Evolutionary conservation across 2,329 filamentous ascomycete genomes (phyloP), one percentile per base, ranked within the genome.

Genomic region (Sphaerostilbella broomeana): DNA sequence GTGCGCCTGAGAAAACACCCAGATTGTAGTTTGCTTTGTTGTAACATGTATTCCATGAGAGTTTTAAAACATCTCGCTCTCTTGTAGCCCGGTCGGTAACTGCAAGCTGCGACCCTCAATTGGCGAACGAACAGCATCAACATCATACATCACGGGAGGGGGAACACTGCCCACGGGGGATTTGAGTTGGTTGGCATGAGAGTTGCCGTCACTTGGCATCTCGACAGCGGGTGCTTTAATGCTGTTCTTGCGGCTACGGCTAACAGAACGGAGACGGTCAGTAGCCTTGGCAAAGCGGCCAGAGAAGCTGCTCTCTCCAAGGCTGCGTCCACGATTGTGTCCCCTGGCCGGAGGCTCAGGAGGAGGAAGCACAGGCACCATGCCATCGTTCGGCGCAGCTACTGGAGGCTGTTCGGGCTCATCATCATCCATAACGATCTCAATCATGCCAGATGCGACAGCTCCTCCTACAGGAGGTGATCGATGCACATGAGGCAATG

Each of bases 351-450:
- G 68, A 4, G 67, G 70, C 2, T 62, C 63, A 2, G 67, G 71
- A 1, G 68, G 57, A 11, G 68, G 55, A 27, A 72, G 58, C 45
- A 70, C 61, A 6, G 69, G 67, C 2, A 72, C 64, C 27, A 57
- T 62, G 27, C 58, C 55, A 43, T 72, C 69, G 33, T 64, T 62
- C 2, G 62, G 64, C 2, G 59, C 56, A 7, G 61, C 61, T 8
- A 33, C 45, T 10, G 52, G 49, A 15, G 54, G 49, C 4, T 51
- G 47, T 9, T 49, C 42, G n/a, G 30, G 54, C 13, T 73, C 68
- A 5, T 77, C 73, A 2, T 78, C 74, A 47, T 81, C 77, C 71
- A 79, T 78, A 35, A 82, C 75, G 45, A 82, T 78, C 55, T 82
- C 77, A 47, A 82, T 80, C 52, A 77, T 72, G 4, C 72, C 76